Percentiles rank a stretch among this genome's conserved stretches.
Evolutionary conservation across 495 filamentous ascomycete genomes (phyloP).

Genomic region (Neurospora sp.): DNA sequence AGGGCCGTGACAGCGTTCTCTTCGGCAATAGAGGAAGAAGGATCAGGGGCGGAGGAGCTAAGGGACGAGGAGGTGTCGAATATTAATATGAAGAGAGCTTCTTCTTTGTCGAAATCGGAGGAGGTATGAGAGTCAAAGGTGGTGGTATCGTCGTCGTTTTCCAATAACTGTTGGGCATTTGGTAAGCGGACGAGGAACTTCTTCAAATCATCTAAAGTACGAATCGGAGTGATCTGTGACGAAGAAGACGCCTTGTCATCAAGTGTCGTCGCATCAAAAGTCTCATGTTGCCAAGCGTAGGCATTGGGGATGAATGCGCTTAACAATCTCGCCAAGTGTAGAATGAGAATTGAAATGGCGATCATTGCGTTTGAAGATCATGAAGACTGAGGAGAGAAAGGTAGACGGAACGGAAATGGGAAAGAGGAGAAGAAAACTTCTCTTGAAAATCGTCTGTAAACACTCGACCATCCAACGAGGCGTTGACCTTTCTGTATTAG

Average conservation of each 20-base stretch:
- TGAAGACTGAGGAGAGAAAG: too few relatives aligned
- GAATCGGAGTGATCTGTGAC: background rate
- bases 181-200: background rate
- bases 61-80: background rate
- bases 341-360: background rate
- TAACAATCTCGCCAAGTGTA: background rate
- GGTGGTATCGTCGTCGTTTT: background rate
- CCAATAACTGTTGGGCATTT: background rate
- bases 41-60: background rate
- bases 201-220: background rate
- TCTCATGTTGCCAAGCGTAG: background rate
- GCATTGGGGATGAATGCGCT: background rate
- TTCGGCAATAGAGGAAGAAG: background rate
- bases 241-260: background rate
- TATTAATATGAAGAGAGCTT: background rate
- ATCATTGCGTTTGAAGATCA: background rate
- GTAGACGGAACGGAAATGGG: background rate
- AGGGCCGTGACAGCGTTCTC: background rate
- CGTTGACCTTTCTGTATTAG: background rate
- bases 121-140: background rate
- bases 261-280: background rate
- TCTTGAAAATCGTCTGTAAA: background rate
- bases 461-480: background rate
- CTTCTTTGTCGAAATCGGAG: background rate
- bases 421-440: accelerated